phyloP scores from a whole-genome alignment of 192 early-diverging fungal species.

The Mortierella hygrophila region DNA sequence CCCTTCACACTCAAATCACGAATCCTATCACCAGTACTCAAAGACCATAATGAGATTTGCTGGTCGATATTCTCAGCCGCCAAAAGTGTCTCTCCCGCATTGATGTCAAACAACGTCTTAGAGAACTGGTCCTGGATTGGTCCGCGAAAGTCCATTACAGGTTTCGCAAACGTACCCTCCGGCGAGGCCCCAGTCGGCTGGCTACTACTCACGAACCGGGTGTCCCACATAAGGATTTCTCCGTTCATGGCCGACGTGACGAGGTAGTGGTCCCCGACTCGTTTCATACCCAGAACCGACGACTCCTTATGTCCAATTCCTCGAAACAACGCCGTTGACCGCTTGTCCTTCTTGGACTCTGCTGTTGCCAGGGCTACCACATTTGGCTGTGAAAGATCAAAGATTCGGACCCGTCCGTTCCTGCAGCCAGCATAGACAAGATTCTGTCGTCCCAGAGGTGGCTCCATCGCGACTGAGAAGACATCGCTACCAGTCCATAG shows the following conservation, averaged over 20 bases:
- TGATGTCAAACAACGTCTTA: conserved; percentile 32
- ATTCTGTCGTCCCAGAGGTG: neutral
- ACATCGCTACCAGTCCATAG: conserved; percentile 52
- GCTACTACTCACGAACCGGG: conserved; percentile 27
- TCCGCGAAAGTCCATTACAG: conserved; percentile 27
- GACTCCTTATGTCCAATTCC: conserved; percentile 49
- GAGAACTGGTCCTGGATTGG: conserved; percentile 16
- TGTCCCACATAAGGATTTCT: conserved; percentile 48
- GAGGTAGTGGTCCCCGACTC: conserved; percentile 29
- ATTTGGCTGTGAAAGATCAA: conserved; percentile 30
- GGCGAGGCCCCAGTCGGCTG: neutral
- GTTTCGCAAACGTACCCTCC: conserved; percentile 5
- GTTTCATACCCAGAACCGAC: conserved; percentile 25
- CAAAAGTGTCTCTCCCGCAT: conserved; percentile 25
- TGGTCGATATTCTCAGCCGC: conserved; percentile 26
- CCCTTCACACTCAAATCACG: conserved; percentile 27
- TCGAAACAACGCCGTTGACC: neutral
- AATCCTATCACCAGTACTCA: conserved; percentile 31
- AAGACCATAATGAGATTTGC: conserved; percentile 36
- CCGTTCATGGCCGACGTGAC: conserved; percentile 53
- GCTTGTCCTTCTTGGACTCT: conserved; percentile 8
- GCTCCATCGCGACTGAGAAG: conserved; percentile 38
- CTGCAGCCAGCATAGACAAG: conserved; percentile 48
- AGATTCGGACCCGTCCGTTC: conserved; percentile 34
- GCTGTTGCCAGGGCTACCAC: neutral